These are phyloP conservation scores for Coemansia sp. DNA, from an alignment of 192 early-diverging fungal genomes.

Conservation along the genomic window DNA sequence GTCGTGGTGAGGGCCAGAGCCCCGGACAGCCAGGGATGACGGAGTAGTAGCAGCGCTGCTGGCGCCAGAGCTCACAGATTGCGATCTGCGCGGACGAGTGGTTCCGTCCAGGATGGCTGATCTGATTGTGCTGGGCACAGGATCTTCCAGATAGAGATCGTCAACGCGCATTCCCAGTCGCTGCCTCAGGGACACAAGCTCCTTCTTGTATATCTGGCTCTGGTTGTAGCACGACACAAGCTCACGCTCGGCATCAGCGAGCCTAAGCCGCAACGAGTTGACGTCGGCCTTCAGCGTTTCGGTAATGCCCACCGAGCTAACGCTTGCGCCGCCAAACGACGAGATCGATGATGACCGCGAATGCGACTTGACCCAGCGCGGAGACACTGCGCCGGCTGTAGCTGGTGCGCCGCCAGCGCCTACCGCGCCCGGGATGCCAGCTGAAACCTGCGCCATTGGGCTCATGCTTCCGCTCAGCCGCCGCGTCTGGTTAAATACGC, in stretches of 20 bases:
- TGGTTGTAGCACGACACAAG: constrained; percentile 55
- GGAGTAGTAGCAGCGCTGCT: constrained; percentile 48
- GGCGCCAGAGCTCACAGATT: constrained; percentile 52
- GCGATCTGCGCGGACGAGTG: constrained; percentile 49
- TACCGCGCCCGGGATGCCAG: not conserved
- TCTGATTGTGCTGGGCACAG: constrained; percentile 45
- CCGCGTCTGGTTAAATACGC: constrained; percentile 76
- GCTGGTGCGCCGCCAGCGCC: constrained; percentile 2
- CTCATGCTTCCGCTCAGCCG: constrained; percentile 79
- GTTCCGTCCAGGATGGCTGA: constrained; percentile 15
- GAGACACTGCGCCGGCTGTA: constrained; percentile 39
- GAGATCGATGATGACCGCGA: constrained; percentile 54
- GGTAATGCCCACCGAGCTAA: constrained; percentile 43
- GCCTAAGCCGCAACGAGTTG: constrained; percentile 52
- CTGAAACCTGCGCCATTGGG: constrained; percentile 20
- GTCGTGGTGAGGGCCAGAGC: constrained; percentile 40
- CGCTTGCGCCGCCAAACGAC: constrained; percentile 50
- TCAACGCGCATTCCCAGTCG: constrained; percentile 55
- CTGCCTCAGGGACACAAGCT: constrained; percentile 55
- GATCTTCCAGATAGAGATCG: constrained; percentile 55
- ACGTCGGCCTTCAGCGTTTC: constrained; percentile 57
- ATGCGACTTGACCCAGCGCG: constrained; percentile 45
- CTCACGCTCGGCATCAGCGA: constrained; percentile 54
- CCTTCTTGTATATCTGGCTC: constrained; percentile 59
- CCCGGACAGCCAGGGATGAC: constrained; percentile 28